Evolutionary conservation across 371 early-diverging fungal species (phyloP), one percentile per base, ranked within the genome.

Genomic region (Sporodiniella umbellata): DNA sequence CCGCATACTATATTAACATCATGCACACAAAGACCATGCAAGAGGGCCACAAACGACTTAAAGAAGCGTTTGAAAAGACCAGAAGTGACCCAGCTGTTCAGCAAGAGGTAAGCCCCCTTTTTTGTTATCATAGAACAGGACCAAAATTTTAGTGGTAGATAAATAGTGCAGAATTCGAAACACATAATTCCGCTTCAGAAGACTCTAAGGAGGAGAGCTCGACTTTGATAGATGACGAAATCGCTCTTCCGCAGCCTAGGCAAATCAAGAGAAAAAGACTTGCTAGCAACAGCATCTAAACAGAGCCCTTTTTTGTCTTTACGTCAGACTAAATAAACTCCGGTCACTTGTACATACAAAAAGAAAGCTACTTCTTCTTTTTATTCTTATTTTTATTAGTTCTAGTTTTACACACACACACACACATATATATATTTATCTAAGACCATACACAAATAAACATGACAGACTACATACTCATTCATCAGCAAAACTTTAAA

Each of bases 21-120:
- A 22, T 18, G 6, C 6, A 8, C 18, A 39, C 10, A 19, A 48
- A 70, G 73, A 17, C 45, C 26, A 68, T 72, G 66, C 50, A 64
- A 53, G 66, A 64, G 14, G 67, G 64, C 4, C 62, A 72, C 24
- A 64, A 62, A 30, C 54, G 64, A 15, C 39, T 72, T 11, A 59
- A 64, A 43, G 51, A 66, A 35, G 73, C 67, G 15, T 69, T 72
- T 45, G 67, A 68, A 25, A 66, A 67, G 18, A 58, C 64, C 6
- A 44, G 40, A 46, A 23, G 45, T 31, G 23, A 45, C 3, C 15
- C 25, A 8, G 25, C 17, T 15, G 14, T 48, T 31, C 43, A 31
- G 31, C 21, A 42, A 11, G 59, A 54, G 19, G 19, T 28, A 17
- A 45, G 30, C 15, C 10, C 33, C 15, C 12, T 8, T 31, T 17